A percentile compares a stretch with the other conserved stretches of the same genome.
phyloP scores from a whole-genome alignment of 1,284 basidiomycete species.

The Somion occarium region DNA sequence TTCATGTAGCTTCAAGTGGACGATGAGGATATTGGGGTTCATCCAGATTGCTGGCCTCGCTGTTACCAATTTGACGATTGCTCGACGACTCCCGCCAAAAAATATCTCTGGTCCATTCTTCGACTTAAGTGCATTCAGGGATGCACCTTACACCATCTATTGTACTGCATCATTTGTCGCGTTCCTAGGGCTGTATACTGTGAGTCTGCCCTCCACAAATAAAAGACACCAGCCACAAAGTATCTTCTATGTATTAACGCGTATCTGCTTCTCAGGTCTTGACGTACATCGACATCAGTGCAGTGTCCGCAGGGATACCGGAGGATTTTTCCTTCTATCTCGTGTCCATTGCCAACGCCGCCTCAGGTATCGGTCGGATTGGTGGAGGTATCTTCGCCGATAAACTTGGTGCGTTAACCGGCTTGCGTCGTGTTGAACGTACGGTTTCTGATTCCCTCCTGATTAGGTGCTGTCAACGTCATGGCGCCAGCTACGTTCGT shows the following conservation, averaged over 20 bases:
- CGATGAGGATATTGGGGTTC: conserved; percentile 50
- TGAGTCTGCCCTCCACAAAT: neutral
- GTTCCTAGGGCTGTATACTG: conserved; percentile 14
- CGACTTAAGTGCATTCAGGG: conserved; percentile 13
- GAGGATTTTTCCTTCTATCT: conserved; percentile 40
- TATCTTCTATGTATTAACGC: neutral
- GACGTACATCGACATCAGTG: conserved; percentile 44
- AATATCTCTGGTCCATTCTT: conserved; percentile 12
- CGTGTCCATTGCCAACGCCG: conserved; percentile 42
- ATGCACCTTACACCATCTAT: conserved; percentile 11
- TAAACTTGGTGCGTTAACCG: conserved; percentile 25
- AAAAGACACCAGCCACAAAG: no score
- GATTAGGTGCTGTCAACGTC: conserved; percentile 9
- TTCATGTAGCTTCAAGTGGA: conserved; percentile 46
- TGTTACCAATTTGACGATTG: conserved; percentile 35
- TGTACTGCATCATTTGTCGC: conserved; percentile 8
- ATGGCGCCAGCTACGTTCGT: conserved; percentile 11
- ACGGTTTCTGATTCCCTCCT: neutral
- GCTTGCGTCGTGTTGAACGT: neutral
- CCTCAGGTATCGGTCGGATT: conserved; percentile 40
- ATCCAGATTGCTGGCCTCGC: conserved; percentile 38
- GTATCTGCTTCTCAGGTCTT: conserved; percentile 30
- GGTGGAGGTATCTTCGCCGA: conserved; percentile 37
- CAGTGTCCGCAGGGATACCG: conserved; percentile 31
- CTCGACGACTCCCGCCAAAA: conserved; percentile 13